A percentile compares a stretch with the other conserved stretches of the same genome.
phyloP scores from a whole-genome alignment of 1,139 yeast genomes.

The Candida tropicalis region DNA sequence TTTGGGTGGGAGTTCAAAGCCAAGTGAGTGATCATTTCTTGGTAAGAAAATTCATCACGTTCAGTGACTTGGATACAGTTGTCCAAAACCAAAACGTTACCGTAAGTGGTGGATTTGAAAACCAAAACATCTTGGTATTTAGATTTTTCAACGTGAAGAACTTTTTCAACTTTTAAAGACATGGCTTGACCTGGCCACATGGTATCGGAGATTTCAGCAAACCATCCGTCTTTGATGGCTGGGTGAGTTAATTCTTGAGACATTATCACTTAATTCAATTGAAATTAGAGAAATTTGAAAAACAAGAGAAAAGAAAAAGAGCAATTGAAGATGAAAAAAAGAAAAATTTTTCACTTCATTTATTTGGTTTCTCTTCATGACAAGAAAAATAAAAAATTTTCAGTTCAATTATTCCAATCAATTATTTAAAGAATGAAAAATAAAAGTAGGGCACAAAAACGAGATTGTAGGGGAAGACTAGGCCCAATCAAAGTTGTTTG shows the following conservation, averaged over 20 bases:
- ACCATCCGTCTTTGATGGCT: slow-evolving; percentile 83
- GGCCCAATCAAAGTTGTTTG: no score
- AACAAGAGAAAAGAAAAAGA: background rate
- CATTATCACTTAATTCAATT: slow-evolving; percentile 15
- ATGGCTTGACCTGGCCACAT: slow-evolving; percentile 98
- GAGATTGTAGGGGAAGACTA: no score
- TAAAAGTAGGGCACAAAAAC: no score
- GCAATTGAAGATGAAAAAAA: background rate
- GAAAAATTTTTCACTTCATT: background rate
- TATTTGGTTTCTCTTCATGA: background rate
- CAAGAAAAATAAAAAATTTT: no score
- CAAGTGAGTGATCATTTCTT: slow-evolving; percentile 92
- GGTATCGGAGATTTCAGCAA: slow-evolving; percentile 82
- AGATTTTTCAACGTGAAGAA: slow-evolving; percentile 78
- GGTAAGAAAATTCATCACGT: slow-evolving; percentile 92
- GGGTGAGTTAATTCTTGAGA: slow-evolving; percentile 64
- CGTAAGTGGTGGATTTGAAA: slow-evolving; percentile 84
- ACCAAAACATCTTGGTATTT: slow-evolving; percentile 88
- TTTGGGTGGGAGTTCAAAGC: slow-evolving; percentile 88
- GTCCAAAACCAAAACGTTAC: slow-evolving; percentile 88
- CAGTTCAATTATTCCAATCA: no score
- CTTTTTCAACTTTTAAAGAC: slow-evolving; percentile 79
- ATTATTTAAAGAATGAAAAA: no score
- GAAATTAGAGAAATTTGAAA: background rate
- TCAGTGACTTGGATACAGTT: slow-evolving; percentile 92